These are phyloP conservation scores for Purshia tridentata DNA, from an alignment of 306 rosid genomes.

Conservation along the genomic window DNA sequence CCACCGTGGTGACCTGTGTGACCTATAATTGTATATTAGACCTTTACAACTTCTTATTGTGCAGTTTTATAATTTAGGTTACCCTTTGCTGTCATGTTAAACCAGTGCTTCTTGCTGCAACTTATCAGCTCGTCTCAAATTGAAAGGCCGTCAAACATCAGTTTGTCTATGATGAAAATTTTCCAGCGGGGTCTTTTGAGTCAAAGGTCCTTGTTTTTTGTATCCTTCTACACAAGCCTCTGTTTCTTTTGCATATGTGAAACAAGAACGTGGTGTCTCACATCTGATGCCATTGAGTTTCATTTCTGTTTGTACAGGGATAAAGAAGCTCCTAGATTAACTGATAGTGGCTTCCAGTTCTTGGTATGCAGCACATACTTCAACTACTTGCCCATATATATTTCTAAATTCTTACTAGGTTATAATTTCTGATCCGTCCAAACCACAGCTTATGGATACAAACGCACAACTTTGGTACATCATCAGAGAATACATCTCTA, in stretches of 20 bases:
- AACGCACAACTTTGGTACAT: slow-evolving; percentile 98
- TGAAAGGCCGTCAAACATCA: slow-evolving; percentile 71
- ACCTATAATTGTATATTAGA: slow-evolving; percentile 12
- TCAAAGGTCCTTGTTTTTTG: slow-evolving; percentile 59
- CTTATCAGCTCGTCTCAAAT: slow-evolving; percentile 78
- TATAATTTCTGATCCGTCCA: slow-evolving; percentile 33
- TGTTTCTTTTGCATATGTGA: background rate
- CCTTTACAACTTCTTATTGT: slow-evolving; percentile 13
- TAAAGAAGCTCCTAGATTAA: slow-evolving; percentile 79
- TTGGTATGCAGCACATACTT: slow-evolving; percentile 66
- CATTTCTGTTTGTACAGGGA: slow-evolving; percentile 52
- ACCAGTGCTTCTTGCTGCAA: slow-evolving; percentile 90
- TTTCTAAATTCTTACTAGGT: slow-evolving; percentile 20
- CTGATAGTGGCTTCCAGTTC: slow-evolving; percentile 97
- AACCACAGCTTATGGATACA: slow-evolving; percentile 88
- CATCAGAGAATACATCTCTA: slow-evolving; percentile 92
- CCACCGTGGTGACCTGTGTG: slow-evolving; percentile 6
- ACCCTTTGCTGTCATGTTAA: slow-evolving; percentile 45
- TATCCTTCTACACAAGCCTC: slow-evolving; percentile 5
- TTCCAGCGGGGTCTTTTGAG: slow-evolving; percentile 86
- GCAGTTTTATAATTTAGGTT: slow-evolving; percentile 34
- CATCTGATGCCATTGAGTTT: slow-evolving; percentile 22
- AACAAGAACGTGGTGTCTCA: slow-evolving; percentile 15
- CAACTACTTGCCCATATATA: slow-evolving; percentile 19
- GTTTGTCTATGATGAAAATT: slow-evolving; percentile 84